Conservation (phyloP, 352 stramenopile genomes). For the Pythium guiyangense region DNA sequence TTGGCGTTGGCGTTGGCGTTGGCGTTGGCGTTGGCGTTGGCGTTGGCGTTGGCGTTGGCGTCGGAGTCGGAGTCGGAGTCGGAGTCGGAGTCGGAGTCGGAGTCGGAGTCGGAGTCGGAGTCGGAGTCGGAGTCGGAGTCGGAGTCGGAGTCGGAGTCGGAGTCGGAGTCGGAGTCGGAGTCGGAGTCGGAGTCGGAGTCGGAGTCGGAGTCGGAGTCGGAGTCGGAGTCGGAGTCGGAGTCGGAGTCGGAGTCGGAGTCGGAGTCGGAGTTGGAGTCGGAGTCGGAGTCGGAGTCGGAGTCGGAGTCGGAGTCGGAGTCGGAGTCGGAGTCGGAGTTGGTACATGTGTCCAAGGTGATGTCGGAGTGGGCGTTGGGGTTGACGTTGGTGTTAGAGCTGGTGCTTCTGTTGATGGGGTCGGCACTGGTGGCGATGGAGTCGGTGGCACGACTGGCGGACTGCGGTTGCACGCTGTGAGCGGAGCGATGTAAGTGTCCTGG, state of each 20-base stretch:
- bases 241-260: too few species aligned
- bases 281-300: neutral
- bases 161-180: too few species aligned
- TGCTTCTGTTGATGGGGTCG: conserved; percentile 3
- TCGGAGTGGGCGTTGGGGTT: neutral
- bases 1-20: neutral
- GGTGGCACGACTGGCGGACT: neutral
- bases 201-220: too few species aligned
- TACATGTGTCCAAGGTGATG: too few species aligned
- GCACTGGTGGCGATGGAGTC: neutral
- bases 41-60: neutral
- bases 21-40: neutral
- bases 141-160: conserved; percentile 9
- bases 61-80: neutral
- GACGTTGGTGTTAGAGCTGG: conserved; percentile 1
- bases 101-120: neutral
- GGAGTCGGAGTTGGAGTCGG: neutral
- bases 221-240: too few species aligned
- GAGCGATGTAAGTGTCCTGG: conserved; percentile 17
- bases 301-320: neutral
- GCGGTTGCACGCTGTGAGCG: conserved; percentile 9
- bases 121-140: conserved; percentile 4
- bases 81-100: neutral
- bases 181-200: too few species aligned
- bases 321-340: neutral